Evolutionary conservation across 768 basidiomycete species (phyloP).

Genomic region (Rhizopogon rudus): DNA sequence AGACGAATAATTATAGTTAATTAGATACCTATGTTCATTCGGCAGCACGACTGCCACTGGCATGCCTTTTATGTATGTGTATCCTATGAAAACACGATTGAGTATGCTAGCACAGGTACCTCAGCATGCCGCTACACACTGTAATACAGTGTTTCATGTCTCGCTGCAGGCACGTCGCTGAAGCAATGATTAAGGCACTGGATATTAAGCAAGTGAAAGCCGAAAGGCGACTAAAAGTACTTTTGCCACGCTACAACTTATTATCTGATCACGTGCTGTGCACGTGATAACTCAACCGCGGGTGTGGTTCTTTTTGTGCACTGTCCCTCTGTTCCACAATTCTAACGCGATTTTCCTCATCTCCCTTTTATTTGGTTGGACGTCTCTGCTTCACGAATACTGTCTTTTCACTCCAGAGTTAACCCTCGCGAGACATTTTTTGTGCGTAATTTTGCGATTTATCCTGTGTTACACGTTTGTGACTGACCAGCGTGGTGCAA

Average conservation of each 20-base stretch:
- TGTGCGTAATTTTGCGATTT: not conserved
- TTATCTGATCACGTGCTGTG: not conserved
- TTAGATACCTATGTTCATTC: not conserved
- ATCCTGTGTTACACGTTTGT: not conserved
- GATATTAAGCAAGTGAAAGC: too few relatives aligned
- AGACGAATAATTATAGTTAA: not conserved
- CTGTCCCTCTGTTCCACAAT: conserved; percentile 1
- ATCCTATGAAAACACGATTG: not conserved
- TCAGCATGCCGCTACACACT: not conserved
- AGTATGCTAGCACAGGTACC: too few relatives aligned
- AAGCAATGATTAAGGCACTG: too few relatives aligned
- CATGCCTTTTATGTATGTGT: not conserved
- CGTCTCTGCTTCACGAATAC: conserved; percentile 13
- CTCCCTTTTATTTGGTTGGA: conserved; percentile 5
- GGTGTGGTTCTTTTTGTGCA: conserved; percentile 8
- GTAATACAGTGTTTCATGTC: not conserved
- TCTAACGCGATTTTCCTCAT: not conserved
- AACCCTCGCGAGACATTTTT: conserved; percentile 2
- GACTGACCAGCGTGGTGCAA: conserved; percentile 5
- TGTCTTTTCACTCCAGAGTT: conserved; percentile 8
- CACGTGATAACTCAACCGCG: conserved; percentile 32
- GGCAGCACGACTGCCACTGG: too few relatives aligned
- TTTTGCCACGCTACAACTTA: too few relatives aligned
- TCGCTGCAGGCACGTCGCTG: not conserved
- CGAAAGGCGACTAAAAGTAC: too few relatives aligned